These are phyloP conservation scores for Trametes coccinea DNA, from an alignment of 768 basidiomycete genomes.

Conservation along the genomic window DNA sequence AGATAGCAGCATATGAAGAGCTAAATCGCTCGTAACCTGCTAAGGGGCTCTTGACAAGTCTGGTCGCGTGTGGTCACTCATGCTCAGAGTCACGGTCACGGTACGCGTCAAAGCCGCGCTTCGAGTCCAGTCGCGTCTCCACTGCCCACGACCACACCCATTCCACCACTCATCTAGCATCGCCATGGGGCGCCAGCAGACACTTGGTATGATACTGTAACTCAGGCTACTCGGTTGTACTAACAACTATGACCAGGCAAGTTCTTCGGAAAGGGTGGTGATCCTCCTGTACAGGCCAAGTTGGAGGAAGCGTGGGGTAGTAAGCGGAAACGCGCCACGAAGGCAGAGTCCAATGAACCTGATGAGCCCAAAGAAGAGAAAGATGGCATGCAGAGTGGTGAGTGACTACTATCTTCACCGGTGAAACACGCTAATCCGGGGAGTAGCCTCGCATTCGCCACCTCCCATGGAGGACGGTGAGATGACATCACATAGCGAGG, in stretches of 20 bases:
- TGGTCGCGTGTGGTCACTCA: constrained; percentile 24
- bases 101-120: constrained; percentile 26
- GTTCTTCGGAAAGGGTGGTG: constrained; percentile 76
- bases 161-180: constrained; percentile 9
- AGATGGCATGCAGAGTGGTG: not conserved
- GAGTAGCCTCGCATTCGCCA: not conserved
- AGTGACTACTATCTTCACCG: not conserved
- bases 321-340: constrained; percentile 40
- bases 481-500: not conserved
- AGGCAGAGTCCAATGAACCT: constrained; percentile 26
- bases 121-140: constrained; percentile 21
- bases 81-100: constrained; percentile 30
- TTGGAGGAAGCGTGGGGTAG: constrained; percentile 73
- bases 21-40: not conserved
- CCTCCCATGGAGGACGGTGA: constrained; percentile 4
- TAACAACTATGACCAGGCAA: constrained; percentile 48
- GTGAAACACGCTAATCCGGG: not conserved
- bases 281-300: constrained; percentile 76
- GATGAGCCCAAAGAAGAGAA: constrained; percentile 23
- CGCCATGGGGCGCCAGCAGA: constrained; percentile 72
- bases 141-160: constrained; percentile 13
- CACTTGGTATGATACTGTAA: constrained; percentile 50
- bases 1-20: not conserved
- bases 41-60: not conserved
- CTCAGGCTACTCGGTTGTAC: not conserved